These are phyloP conservation scores for Fusarium chuoi DNA, from an alignment of 2,329 filamentous ascomycete genomes.

Conservation along the genomic window DNA sequence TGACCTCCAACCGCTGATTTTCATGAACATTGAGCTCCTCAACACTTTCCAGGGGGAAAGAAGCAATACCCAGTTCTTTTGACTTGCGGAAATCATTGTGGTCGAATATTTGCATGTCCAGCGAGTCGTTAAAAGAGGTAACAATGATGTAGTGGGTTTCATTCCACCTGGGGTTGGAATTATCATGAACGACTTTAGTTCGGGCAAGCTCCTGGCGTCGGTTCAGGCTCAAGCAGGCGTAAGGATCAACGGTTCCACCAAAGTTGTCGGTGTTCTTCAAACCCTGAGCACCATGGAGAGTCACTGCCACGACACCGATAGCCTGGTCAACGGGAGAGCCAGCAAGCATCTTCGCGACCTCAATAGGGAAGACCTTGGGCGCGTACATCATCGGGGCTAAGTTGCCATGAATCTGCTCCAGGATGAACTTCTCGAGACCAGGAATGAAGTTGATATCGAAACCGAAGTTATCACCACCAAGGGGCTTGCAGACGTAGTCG, in stretches of 20 bases:
- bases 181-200: constrained; percentile 89
- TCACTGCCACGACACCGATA: constrained; percentile 91
- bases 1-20: constrained; percentile 85
- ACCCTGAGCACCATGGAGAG: constrained; percentile 88
- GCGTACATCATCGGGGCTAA: constrained; percentile 97
- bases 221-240: constrained; percentile 86
- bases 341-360: constrained; percentile 97
- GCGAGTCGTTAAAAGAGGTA: constrained; percentile 86
- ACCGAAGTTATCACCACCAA: constrained; percentile 93
- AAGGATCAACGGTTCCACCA: constrained; percentile 90
- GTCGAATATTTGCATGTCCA: constrained; percentile 88
- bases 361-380: constrained; percentile 97
- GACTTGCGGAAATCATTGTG: constrained; percentile 97
- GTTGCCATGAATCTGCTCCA: constrained; percentile 95
- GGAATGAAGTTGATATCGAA: constrained; percentile 99
- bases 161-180: constrained; percentile 89
- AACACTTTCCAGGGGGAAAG: constrained; percentile 84
- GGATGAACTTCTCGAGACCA: constrained; percentile 91
- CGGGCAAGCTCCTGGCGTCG: constrained; percentile 81
- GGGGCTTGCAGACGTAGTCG: constrained; percentile 97
- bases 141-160: constrained; percentile 97
- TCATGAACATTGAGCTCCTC: constrained; percentile 82
- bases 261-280: constrained; percentile 97
- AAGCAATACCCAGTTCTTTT: constrained; percentile 89
- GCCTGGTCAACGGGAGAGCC: constrained; percentile 95